Percentiles rank a stretch among this genome's conserved stretches.
These are phyloP conservation scores for Dactylellina cionopaga DNA, from an alignment of 2,329 filamentous ascomycete genomes.

Conservation along the genomic window DNA sequence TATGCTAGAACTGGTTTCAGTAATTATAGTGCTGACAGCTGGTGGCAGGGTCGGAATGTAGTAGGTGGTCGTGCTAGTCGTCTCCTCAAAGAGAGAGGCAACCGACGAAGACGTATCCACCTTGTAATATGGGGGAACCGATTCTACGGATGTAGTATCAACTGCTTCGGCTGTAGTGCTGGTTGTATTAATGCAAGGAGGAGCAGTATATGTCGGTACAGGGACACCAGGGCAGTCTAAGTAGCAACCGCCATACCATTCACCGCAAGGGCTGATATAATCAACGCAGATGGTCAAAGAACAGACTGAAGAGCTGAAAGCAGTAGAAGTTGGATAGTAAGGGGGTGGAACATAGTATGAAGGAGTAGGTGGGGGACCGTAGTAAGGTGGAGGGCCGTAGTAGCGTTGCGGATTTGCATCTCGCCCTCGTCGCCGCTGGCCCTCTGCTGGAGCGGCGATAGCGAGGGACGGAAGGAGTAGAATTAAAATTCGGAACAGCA, in stretches of 20 bases:
- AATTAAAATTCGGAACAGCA: conserved; percentile 11
- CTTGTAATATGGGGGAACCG: background rate
- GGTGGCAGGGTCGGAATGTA: conserved; percentile 1
- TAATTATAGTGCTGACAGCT: conserved; percentile 1
- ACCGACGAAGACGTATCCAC: background rate
- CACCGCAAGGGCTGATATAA: too few relatives aligned
- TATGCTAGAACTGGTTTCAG: conserved; percentile 4
- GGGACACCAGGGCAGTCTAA: too few relatives aligned
- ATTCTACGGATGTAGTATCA: background rate
- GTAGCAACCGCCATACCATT: too few relatives aligned
- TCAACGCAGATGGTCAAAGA: too few relatives aligned
- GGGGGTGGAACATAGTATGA: conserved; percentile 38
- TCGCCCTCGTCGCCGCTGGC: conserved; percentile 33
- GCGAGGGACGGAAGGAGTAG: conserved; percentile 16
- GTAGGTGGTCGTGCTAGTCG: background rate
- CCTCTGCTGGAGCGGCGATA: conserved; percentile 19
- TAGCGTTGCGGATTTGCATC: conserved; percentile 38
- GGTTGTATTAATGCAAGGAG: background rate
- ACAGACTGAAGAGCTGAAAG: background rate
- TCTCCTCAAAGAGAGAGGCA: conserved; percentile 1
- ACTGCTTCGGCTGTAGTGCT: background rate
- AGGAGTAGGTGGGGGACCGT: conserved; percentile 21
- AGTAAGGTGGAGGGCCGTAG: conserved; percentile 31
- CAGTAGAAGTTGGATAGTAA: conserved; percentile 7
- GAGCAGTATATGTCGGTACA: background rate